Base-by-base conservation (phyloP, 2,329 filamentous ascomycete genomes). In the Fusarium oxysporum region DNA sequence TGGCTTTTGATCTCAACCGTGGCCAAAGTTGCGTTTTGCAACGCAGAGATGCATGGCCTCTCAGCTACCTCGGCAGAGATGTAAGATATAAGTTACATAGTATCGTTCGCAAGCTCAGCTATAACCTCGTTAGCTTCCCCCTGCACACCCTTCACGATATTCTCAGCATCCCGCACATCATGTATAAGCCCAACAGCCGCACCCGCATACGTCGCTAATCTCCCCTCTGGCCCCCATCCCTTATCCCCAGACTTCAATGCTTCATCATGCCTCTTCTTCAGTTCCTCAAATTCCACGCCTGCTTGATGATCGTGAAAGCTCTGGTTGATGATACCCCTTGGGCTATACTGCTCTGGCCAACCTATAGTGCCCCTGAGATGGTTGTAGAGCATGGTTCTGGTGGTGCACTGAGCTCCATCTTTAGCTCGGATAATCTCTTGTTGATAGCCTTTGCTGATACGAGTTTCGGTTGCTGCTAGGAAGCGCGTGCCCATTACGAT, bases 401-500 rank as follows among this genome's bases (percentile, higher is more conserved):
- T 78, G 13, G 84, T 86, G 16, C 68, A 78, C 16, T 61, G 72
- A 1, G 80, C 84, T 12, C 84, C 84, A 40, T 86, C 83, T 2
- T 71, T 68, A 0, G 84, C 83, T 3, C 81, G 78, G 1, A 86
- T 65, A 1, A 86, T 79, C 57, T 84, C 84, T n/a, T 82, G 71
- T 56, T 83, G 84, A 50, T 85, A 86, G 1, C 82, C 83, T 61
- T 78, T 79, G 54, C 71, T 77, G 40, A 85, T 81, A 11, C 82
- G 80, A 2, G 84, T 78, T 71, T 86, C 84, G 0, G 64, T 75
- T 1, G 82, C 75, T 1, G 89, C 89, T 1, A 93, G 84, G 63
- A 92, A 90, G 12, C 90, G 84, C 1, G 91, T 93, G 0, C 92
- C 92, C 83, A 93, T 85, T 0, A 85, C 88, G 0, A 86, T 84